These are phyloP conservation scores for Cutaneotrichosporon daszewskae DNA, from an alignment of 1,284 basidiomycete genomes.

Conservation along the genomic window DNA sequence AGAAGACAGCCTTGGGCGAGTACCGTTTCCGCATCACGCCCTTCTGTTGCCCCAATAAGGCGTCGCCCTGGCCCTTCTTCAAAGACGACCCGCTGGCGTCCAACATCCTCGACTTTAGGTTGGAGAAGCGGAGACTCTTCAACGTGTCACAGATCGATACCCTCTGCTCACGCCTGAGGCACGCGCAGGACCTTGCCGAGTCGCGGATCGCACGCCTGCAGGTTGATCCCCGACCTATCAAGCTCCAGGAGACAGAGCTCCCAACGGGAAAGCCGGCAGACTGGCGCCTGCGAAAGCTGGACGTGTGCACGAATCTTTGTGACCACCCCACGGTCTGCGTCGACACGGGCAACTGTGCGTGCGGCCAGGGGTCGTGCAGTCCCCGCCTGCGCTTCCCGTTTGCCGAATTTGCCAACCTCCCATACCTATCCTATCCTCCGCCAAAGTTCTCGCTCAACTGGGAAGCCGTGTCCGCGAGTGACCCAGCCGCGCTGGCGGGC, in stretches of 20 bases:
- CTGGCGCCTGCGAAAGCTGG: conserved; percentile 21
- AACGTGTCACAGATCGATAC: conserved; percentile 18
- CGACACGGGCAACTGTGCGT: conserved; percentile 35
- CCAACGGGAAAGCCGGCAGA: conserved; percentile 19
- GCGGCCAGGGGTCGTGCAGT: conserved; percentile 21
- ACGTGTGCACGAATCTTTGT: conserved; percentile 29
- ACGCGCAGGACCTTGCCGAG: conserved; percentile 10
- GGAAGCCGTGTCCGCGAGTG: not conserved
- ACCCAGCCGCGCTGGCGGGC: conserved; percentile 17
- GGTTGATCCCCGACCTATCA: conserved; percentile 2
- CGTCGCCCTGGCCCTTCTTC: conserved; percentile 32
- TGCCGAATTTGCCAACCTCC: conserved; percentile 21
- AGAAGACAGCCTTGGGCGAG: not conserved
- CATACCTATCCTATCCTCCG: conserved; percentile 23
- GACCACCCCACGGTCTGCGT: conserved; percentile 35
- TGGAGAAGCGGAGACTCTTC: conserved; percentile 13
- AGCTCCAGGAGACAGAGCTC: conserved; percentile 8
- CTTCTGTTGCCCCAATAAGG: conserved; percentile 23
- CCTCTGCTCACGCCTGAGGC: conserved; percentile 17
- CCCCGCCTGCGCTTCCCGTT: conserved; percentile 25
- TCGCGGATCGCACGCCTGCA: conserved; percentile 14
- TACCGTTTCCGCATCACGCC: conserved; percentile 22
- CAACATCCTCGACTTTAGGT: conserved; percentile 18
- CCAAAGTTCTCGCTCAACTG: conserved; percentile 2
- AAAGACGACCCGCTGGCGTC: conserved; percentile 28